These are phyloP conservation scores for Cryptococcus jaspeensis DNA, from an alignment of 1,284 basidiomycete species.

Conservation along the genomic window DNA sequence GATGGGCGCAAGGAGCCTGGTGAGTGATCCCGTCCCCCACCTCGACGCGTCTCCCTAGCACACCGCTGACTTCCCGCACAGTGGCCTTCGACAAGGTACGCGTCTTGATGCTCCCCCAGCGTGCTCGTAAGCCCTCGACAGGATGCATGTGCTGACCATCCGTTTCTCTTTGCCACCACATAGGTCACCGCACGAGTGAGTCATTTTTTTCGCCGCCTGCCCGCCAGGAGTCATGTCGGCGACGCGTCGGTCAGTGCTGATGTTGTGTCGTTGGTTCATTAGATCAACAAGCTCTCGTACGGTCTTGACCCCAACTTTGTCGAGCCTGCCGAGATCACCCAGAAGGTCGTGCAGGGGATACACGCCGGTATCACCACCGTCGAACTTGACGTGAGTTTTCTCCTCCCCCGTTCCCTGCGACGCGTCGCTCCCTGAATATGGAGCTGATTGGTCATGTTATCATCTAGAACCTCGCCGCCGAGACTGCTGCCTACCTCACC, in stretches of 20 bases:
- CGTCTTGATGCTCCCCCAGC: not conserved
- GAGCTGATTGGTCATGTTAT: not conserved
- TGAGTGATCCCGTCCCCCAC: slow-evolving; percentile 11
- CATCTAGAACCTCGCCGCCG: slow-evolving; percentile 82
- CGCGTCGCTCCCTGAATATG: too few relatives aligned
- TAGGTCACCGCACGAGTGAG: slow-evolving; percentile 32
- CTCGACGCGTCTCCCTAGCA: not conserved
- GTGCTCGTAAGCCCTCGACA: not conserved
- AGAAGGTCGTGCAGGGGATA: slow-evolving; percentile 93
- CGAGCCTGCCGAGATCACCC: slow-evolving; percentile 90
- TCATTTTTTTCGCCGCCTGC: not conserved
- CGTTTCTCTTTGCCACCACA: not conserved
- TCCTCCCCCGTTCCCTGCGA: not conserved
- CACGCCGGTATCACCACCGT: slow-evolving; percentile 96
- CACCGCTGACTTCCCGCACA: slow-evolving; percentile 4
- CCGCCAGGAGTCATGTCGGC: not conserved
- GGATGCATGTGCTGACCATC: slow-evolving; percentile 8
- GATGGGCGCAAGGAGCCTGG: slow-evolving; percentile 49
- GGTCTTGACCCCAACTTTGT: slow-evolving; percentile 92
- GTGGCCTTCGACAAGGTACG: slow-evolving; percentile 44
- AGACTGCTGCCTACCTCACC: slow-evolving; percentile 96
- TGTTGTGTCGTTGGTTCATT: slow-evolving; percentile 27
- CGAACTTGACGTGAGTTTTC: slow-evolving; percentile 79
- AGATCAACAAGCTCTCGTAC: slow-evolving; percentile 95
- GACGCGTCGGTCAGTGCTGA: not conserved